phyloP scores from a whole-genome alignment of 768 basidiomycete genomes.

The Serendipita indica region DNA sequence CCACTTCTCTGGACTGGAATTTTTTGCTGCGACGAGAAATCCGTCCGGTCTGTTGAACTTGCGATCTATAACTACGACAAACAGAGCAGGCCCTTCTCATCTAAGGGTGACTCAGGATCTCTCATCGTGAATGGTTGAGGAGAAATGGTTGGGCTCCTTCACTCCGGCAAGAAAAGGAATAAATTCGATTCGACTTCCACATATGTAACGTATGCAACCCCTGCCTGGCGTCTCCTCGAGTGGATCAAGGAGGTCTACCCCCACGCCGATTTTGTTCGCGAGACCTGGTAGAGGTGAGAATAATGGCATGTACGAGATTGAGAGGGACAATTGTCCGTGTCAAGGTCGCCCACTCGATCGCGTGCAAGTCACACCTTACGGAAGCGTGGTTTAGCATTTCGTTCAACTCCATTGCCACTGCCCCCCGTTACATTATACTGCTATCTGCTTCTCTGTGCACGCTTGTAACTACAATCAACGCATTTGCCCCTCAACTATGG shows the following conservation, averaged over 20 bases:
- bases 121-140: conserved; percentile 23
- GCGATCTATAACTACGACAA: conserved; percentile 21
- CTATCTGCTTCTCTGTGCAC: too few species aligned
- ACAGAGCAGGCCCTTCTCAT: conserved; percentile 23
- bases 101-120: conserved; percentile 27
- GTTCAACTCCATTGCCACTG: background rate
- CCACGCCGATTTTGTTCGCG: conserved; percentile 10
- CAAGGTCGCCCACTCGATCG: background rate
- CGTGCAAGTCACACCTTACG: background rate
- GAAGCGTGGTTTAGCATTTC: background rate
- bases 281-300: conserved; percentile 16
- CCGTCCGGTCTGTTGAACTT: conserved; percentile 19
- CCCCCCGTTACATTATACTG: background rate
- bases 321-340: background rate
- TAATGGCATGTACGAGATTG: too few species aligned
- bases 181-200: conserved; percentile 17
- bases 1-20: background rate
- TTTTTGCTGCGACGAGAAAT: background rate
- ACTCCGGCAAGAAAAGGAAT: conserved; percentile 23
- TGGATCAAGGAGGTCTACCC: conserved; percentile 14
- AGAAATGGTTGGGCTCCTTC: conserved; percentile 24
- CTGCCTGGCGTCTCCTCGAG: conserved; percentile 22
- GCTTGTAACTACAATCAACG: too few species aligned
- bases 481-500: too few species aligned
- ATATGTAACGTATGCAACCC: conserved; percentile 27